Evolutionary conservation across 2,329 filamentous ascomycete genomes (phyloP).

Genomic region (Colletotrichum musicola): DNA sequence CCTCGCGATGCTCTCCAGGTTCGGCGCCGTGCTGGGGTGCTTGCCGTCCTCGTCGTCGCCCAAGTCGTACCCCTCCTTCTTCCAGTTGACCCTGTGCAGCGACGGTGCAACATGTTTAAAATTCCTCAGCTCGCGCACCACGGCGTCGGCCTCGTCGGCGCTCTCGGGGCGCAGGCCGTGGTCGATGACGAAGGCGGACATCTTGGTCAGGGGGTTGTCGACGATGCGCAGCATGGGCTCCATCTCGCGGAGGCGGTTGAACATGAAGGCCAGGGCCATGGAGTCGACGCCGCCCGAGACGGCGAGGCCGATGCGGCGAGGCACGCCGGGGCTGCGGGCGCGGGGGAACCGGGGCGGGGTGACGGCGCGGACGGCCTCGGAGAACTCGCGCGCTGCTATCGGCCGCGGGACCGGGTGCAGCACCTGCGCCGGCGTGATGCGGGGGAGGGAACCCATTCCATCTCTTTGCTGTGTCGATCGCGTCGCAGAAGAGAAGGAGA

Average conservation of each 20-base stretch:
- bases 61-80: constrained; percentile 44
- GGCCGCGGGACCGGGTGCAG: constrained; percentile 55
- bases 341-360: constrained; percentile 64
- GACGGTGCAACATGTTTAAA: constrained; percentile 48
- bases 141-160: constrained; percentile 62
- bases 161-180: constrained; percentile 69
- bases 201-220: constrained; percentile 57
- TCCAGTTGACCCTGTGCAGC: constrained; percentile 63
- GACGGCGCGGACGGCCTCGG: constrained; percentile 63
- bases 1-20: constrained; percentile 84
- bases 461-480: constrained; percentile 1
- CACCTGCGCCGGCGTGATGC: constrained; percentile 41
- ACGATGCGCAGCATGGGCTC: constrained; percentile 54
- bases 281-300: constrained; percentile 96
- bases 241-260: constrained; percentile 59
- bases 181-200: constrained; percentile 66
- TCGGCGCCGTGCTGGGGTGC: constrained; percentile 58
- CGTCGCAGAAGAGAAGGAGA: too few relatives aligned
- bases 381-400: constrained; percentile 53
- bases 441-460: constrained; percentile 32
- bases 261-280: constrained; percentile 91
- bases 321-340: constrained; percentile 46
- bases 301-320: constrained; percentile 72
- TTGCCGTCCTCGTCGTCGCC: constrained; percentile 31
- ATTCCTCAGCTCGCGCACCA: constrained; percentile 54